Evolutionary conservation across 306 rosid genomes (phyloP).

Genomic region (Arachis hypogaea): DNA sequence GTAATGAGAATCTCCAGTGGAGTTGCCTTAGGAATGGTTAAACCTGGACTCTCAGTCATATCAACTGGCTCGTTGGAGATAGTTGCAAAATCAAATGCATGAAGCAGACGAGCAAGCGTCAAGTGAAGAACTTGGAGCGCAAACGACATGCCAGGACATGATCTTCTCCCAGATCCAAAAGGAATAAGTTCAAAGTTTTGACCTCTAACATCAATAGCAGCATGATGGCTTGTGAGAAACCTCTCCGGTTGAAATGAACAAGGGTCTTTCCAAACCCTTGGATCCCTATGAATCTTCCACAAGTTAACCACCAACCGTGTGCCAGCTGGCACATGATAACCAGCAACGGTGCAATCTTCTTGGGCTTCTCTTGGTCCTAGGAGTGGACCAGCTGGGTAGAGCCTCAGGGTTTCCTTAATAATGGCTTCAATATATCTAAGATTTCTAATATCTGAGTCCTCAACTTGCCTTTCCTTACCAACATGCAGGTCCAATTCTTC

Average conservation of each 20-base stretch:
- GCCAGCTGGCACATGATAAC: slow-evolving; percentile 53
- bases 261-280: slow-evolving; percentile 56
- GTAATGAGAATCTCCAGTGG: slow-evolving; percentile 54
- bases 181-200: slow-evolving; percentile 60
- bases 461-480: slow-evolving; percentile 49
- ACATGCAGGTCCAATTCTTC: slow-evolving; percentile 56
- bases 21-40: slow-evolving; percentile 55
- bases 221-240: slow-evolving; percentile 36
- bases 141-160: slow-evolving; percentile 60
- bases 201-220: slow-evolving; percentile 48
- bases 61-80: slow-evolving; percentile 41
- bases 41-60: slow-evolving; percentile 58
- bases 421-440: slow-evolving; percentile 54
- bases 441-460: slow-evolving; percentile 53
- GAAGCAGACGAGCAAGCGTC: slow-evolving; percentile 56
- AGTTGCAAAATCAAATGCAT: slow-evolving; percentile 51
- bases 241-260: slow-evolving; percentile 54
- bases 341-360: slow-evolving; percentile 54
- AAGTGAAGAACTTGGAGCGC: slow-evolving; percentile 58
- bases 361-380: slow-evolving; percentile 54
- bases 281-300: slow-evolving; percentile 69
- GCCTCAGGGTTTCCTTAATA: slow-evolving; percentile 55
- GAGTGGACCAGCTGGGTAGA: slow-evolving; percentile 64
- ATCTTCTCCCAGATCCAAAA: slow-evolving; percentile 61
- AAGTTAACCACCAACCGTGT: slow-evolving; percentile 57